A percentile compares a stretch with the other conserved stretches of the same genome.
These are phyloP conservation scores for Aspergillus incahuasiensis DNA, from an alignment of 495 filamentous ascomycete genomes.

Conservation along the genomic window DNA sequence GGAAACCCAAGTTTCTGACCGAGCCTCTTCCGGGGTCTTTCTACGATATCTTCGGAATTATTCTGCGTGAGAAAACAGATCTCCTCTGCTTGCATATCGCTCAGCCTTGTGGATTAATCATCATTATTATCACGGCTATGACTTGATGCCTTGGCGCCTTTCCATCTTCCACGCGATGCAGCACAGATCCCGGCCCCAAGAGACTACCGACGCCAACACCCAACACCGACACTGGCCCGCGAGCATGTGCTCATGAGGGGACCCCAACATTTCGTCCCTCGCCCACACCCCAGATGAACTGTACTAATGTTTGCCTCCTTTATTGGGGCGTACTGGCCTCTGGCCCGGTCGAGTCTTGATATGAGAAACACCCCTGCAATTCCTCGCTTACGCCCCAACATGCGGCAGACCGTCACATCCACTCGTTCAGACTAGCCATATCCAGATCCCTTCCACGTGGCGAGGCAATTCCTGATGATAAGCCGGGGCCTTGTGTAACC, in stretches of 20 bases:
- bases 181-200: neutral
- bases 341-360: neutral
- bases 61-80: neutral
- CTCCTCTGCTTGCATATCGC: neutral
- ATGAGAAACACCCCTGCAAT: neutral
- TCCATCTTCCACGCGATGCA: neutral
- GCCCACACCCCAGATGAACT: too few relatives aligned
- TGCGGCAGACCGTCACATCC: too few relatives aligned
- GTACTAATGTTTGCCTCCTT: too few relatives aligned
- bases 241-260: neutral
- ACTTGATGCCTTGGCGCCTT: neutral
- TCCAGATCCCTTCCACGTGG: slow-evolving; percentile 10
- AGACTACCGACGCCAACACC: neutral
- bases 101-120: neutral
- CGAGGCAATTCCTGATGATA: slow-evolving; percentile 3
- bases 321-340: too few relatives aligned
- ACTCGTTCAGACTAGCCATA: neutral
- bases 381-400: neutral
- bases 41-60: neutral
- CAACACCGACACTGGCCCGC: neutral
- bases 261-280: neutral
- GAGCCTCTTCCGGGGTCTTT: neutral
- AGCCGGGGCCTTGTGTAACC: slow-evolving; percentile 12
- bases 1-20: slow-evolving; percentile 8
- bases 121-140: neutral